These are phyloP conservation scores for Suillus subluteus DNA, from an alignment of 768 basidiomycete species.

Conservation along the genomic window DNA sequence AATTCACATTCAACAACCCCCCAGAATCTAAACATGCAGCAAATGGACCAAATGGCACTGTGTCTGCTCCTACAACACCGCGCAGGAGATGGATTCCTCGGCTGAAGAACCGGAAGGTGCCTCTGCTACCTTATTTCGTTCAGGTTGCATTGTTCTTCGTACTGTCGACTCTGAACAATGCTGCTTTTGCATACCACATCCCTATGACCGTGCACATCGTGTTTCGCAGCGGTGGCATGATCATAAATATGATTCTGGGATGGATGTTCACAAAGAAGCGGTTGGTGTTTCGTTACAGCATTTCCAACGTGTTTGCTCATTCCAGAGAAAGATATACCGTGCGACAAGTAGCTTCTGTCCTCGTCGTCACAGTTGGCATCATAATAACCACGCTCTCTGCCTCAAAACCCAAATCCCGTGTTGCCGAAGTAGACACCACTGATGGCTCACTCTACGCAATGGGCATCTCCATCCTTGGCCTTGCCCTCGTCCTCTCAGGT, in stretches of 20 bases:
- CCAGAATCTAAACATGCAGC: conserved; percentile 36
- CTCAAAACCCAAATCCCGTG: conserved; percentile 38
- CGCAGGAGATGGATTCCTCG: conserved; percentile 38
- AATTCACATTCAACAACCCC: conserved; percentile 42
- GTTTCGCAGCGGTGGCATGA: conserved; percentile 86
- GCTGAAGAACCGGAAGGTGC: conserved; percentile 67
- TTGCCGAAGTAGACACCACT: conserved; percentile 8
- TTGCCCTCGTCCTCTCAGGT: conserved; percentile 81
- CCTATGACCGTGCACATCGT: conserved; percentile 96
- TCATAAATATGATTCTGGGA: conserved; percentile 83
- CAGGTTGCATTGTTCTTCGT: conserved; percentile 84
- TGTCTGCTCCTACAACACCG: conserved; percentile 8
- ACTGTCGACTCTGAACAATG: conserved; percentile 85
- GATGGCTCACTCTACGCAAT: conserved; percentile 50
- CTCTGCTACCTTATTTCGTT: conserved; percentile 69
- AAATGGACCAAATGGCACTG: background rate
- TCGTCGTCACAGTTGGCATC: conserved; percentile 83
- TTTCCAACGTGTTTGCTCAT: conserved; percentile 14
- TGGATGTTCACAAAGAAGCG: conserved; percentile 66
- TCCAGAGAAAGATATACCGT: conserved; percentile 53
- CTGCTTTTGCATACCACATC: conserved; percentile 84
- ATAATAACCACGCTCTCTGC: conserved; percentile 82
- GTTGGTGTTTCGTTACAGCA: conserved; percentile 38
- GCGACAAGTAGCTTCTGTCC: conserved; percentile 71
- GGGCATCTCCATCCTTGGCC: conserved; percentile 73